These are phyloP conservation scores for Psilocybe azurescens DNA, from an alignment of 768 basidiomycete species.

Conservation along the genomic window DNA sequence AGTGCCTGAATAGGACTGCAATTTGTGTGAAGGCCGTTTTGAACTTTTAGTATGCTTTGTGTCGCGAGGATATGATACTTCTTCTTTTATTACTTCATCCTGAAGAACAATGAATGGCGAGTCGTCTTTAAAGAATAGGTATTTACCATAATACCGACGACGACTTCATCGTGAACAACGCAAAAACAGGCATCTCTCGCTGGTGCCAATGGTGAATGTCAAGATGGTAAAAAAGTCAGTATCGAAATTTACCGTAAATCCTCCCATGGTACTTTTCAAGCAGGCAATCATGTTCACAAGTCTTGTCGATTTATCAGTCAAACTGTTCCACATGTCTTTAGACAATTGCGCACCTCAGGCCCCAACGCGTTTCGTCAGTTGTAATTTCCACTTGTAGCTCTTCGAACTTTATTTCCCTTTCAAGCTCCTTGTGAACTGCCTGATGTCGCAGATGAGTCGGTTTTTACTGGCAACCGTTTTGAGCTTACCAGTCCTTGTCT, in stretches of 20 bases:
- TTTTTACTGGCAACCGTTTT: background rate
- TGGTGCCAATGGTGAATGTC: constrained; percentile 29
- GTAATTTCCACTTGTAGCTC: constrained; percentile 55
- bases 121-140: background rate
- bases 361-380: constrained; percentile 80
- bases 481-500: constrained; percentile 57
- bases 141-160: constrained; percentile 78
- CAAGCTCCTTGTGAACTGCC: constrained; percentile 79
- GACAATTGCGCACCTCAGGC: constrained; percentile 57
- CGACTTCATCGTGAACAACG: constrained; percentile 63
- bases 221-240: background rate
- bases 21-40: constrained; percentile 13
- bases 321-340: background rate
- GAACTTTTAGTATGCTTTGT: constrained; percentile 3
- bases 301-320: constrained; percentile 38
- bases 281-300: constrained; percentile 75
- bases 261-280: constrained; percentile 56
- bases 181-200: constrained; percentile 89
- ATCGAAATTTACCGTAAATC: constrained; percentile 50
- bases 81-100: constrained; percentile 54
- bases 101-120: constrained; percentile 24
- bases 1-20: background rate
- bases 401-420: constrained; percentile 70
- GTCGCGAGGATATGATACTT: background rate
- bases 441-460: constrained; percentile 28